phyloP scores from a whole-genome alignment of 2,329 filamentous ascomycete species.

The Exophiala mesophila region DNA sequence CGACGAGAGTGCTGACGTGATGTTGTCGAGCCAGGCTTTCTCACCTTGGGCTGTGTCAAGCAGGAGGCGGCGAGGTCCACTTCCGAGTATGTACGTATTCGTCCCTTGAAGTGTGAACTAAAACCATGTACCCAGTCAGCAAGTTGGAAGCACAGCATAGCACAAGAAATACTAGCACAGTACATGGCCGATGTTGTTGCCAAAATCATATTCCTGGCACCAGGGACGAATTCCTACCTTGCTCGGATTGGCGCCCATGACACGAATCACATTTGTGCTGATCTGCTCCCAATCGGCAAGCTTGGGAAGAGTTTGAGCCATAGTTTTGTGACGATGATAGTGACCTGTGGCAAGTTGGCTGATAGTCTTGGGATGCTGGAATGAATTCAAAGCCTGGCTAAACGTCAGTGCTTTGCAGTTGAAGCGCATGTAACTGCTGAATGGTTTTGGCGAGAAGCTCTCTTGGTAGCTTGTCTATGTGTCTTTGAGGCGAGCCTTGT shows the following conservation, averaged over 20 bases:
- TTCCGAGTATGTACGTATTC: conserved; percentile 90
- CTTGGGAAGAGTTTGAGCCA: conserved; percentile 58
- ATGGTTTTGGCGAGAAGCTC: too few species aligned
- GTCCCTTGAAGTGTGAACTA: conserved; percentile 68
- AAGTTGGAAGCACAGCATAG: too few species aligned
- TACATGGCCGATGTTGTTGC: too few species aligned
- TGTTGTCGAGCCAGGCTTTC: conserved; percentile 63
- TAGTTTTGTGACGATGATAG: conserved; percentile 30
- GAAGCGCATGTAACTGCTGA: conserved; percentile 5
- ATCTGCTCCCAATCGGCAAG: conserved; percentile 73
- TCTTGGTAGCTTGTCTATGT: too few species aligned
- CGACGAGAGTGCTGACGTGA: conserved; percentile 56
- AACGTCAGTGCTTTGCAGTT: not conserved
- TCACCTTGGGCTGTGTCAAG: conserved; percentile 87
- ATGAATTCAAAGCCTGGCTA: too few species aligned
- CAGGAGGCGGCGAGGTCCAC: conserved; percentile 66
- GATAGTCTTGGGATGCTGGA: too few species aligned
- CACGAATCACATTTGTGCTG: conserved; percentile 71
- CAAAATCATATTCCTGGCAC: not conserved
- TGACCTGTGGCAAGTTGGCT: not conserved
- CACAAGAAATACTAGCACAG: too few species aligned
- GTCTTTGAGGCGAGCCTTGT: too few species aligned
- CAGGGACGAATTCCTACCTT: too few species aligned
- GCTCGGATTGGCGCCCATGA: conserved; percentile 84
- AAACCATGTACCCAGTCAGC: not conserved